Evolutionary conservation across 2,329 filamentous ascomycete species (phyloP).

Genomic region (Thermomyces lanuginosus): DNA sequence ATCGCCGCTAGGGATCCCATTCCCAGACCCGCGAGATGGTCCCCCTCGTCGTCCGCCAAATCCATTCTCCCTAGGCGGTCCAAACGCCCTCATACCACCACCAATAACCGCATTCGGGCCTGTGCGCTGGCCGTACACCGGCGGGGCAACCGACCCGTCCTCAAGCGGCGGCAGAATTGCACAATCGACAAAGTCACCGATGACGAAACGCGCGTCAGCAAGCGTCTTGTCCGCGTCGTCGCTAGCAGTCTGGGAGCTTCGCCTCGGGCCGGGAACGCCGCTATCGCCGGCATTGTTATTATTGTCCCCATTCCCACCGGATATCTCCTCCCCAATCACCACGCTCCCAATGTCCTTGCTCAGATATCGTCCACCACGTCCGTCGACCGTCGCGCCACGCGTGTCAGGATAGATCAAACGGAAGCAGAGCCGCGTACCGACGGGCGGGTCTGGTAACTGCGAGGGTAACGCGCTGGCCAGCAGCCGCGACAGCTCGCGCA

Average conservation of each 20-base stretch:
- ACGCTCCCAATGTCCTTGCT: slow-evolving; percentile 72
- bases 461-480: slow-evolving; percentile 52
- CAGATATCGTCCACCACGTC: slow-evolving; percentile 48
- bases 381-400: slow-evolving; percentile 23
- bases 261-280: slow-evolving; percentile 21
- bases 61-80: slow-evolving; percentile 27
- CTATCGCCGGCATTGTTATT: slow-evolving; percentile 25
- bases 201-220: slow-evolving; percentile 61
- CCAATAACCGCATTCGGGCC: slow-evolving; percentile 29
- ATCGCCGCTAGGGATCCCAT: slow-evolving; percentile 29
- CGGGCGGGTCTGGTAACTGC: slow-evolving; percentile 54
- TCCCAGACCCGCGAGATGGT: slow-evolving; percentile 28
- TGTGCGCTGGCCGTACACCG: slow-evolving; percentile 31
- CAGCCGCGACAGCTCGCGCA: slow-evolving; percentile 65
- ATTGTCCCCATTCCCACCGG: slow-evolving; percentile 18
- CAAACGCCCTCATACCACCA: slow-evolving; percentile 24
- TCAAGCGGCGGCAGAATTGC: slow-evolving; percentile 59
- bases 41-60: slow-evolving; percentile 26
- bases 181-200: slow-evolving; percentile 76
- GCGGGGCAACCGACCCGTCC: slow-evolving; percentile 56
- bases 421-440: slow-evolving; percentile 76
- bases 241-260: too few relatives aligned
- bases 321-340: slow-evolving; percentile 41
- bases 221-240: slow-evolving; percentile 58
- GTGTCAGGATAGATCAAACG: slow-evolving; percentile 73